Percentiles rank a stretch among this genome's conserved stretches.
These are phyloP conservation scores for Xylaria acuta DNA, from an alignment of 495 filamentous ascomycete genomes.

Conservation along the genomic window DNA sequence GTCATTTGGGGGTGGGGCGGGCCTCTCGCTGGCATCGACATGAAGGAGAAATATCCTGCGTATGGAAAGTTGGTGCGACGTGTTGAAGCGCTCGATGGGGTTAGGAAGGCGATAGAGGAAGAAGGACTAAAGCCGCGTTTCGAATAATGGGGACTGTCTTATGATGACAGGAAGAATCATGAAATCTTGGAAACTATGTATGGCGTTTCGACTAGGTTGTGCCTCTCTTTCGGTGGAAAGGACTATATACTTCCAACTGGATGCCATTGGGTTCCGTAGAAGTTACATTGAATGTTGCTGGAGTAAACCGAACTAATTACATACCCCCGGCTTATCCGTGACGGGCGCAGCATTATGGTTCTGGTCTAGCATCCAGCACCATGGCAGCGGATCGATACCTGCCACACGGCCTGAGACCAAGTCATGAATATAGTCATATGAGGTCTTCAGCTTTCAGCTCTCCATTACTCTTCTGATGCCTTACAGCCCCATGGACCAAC, in stretches of 20 bases:
- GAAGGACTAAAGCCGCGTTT: neutral
- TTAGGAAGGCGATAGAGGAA: conserved; percentile 31
- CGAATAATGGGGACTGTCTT: neutral
- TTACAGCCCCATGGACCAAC: neutral
- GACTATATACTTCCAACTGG: neutral
- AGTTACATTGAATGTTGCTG: neutral
- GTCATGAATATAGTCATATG: neutral
- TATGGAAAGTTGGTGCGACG: conserved; percentile 34
- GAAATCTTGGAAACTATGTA: neutral
- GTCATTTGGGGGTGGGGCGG: conserved; percentile 44
- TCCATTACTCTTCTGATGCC: neutral
- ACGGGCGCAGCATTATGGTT: neutral
- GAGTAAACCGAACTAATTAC: neutral
- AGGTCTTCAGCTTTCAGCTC: neutral
- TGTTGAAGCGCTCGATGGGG: conserved; percentile 26
- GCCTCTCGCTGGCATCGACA: conserved; percentile 20
- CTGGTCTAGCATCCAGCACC: too few species aligned
- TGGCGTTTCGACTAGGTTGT: neutral
- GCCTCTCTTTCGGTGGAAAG: neutral
- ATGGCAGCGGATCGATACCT: neutral
- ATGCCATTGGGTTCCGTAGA: neutral
- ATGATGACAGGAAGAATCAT: neutral
- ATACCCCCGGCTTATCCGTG: neutral
- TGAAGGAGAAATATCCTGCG: conserved; percentile 37
- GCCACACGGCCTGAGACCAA: neutral